A percentile compares a stretch with the other conserved stretches of the same genome.
Conservation (phyloP, 305 asterid species). For the Fraxinus paxiana region DNA sequence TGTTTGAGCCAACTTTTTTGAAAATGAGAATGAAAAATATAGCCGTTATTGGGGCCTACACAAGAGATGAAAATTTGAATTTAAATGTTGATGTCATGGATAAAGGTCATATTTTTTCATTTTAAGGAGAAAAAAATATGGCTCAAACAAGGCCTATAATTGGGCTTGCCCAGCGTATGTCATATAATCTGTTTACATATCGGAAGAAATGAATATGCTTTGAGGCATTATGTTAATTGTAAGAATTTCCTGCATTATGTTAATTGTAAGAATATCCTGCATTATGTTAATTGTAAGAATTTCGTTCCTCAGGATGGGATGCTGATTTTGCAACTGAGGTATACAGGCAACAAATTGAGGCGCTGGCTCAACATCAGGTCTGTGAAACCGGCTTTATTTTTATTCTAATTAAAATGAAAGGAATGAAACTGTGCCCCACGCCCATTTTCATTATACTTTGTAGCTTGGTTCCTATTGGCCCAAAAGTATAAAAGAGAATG, state of each 20-base stretch:
- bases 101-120: too few species aligned
- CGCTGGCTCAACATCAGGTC: slow-evolving; percentile 89
- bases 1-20: too few species aligned
- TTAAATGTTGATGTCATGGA: too few species aligned
- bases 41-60: too few species aligned
- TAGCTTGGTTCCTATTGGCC: neutral
- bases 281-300: slow-evolving; percentile 19
- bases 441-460: neutral
- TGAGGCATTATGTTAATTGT: slow-evolving; percentile 15
- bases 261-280: slow-evolving; percentile 22
- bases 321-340: slow-evolving; percentile 94
- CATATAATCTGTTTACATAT: neutral
- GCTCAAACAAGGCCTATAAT: neutral
- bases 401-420: slow-evolving; percentile 1
- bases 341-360: slow-evolving; percentile 88
- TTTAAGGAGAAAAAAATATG: too few species aligned
- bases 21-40: too few species aligned
- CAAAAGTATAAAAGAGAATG: neutral
- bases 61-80: too few species aligned
- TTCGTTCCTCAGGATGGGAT: slow-evolving; percentile 78
- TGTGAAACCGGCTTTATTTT: slow-evolving; percentile 17
- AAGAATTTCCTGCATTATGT: slow-evolving; percentile 20
- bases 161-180: neutral
- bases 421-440: neutral
- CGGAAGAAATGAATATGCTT: slow-evolving; percentile 11